Evolutionary conservation across 371 early-diverging fungal genomes (phyloP), one percentile per base, ranked within the genome.

Genomic region (Chytridiales sp.): DNA sequence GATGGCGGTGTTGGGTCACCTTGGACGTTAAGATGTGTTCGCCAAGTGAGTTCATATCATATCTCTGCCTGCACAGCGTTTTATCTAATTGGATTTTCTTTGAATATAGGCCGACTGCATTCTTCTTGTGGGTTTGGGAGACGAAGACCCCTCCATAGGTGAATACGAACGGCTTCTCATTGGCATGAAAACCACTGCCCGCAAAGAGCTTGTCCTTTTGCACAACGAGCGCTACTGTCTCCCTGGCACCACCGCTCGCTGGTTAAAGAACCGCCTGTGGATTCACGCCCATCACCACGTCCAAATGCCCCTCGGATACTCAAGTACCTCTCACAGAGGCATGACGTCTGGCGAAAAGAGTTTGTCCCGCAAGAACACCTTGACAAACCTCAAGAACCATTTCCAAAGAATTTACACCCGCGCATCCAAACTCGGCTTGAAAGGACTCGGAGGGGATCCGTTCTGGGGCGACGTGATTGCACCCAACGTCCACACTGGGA

Each of bases 1-100:
- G 98, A 98, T 62, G 89, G 92, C 41, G 93, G 92, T 3, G 82
- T 87, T 38, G 85, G 81, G 35, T 87, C 94, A 1, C 92, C 89
- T 21, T 98, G 98, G 98, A 97, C 95, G 2, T 88, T 91, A 58
- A 86, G 92, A 3, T 97, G 97, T 67, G 90, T 98, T 59, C 87
- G 94, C n/a, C 95, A 97, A 69, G 81, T 72, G 47, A 21, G 15
- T 41, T 1, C 42, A 29, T 36, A 1, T 22, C 9, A 31, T 2
- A 34, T 35, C 0, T 34, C 21, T 34, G 38, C 27, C 38, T 51
- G 21, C 21, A 15, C 32, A 32, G 22, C 5, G n/a, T 27, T 55
- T 55, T 15, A 26, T 43, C 3, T 11, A 21, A 3, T 35, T 11
- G 22, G 8, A n/a, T 50, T 36, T 51, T 32, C 21, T n/a, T n/a